A percentile compares a stretch with the other conserved stretches of the same genome.
These are phyloP conservation scores for Trichothecium sympodiale DNA, from an alignment of 2,329 filamentous ascomycete genomes.

Conservation along the genomic window DNA sequence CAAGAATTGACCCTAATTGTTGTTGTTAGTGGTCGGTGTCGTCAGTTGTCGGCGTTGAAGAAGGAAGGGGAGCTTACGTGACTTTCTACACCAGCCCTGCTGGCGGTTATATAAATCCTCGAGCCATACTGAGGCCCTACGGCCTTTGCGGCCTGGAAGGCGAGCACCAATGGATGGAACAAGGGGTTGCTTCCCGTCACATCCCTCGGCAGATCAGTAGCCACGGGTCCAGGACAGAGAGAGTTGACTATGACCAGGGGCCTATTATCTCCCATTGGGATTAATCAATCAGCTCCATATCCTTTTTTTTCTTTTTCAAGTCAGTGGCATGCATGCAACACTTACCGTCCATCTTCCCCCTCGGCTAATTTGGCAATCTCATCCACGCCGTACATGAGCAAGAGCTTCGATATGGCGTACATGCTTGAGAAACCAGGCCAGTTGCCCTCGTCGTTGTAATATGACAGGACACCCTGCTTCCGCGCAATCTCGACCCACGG, in stretches of 20 bases:
- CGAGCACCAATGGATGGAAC: neutral
- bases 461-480: neutral
- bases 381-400: neutral
- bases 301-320: no score
- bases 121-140: no score
- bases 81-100: no score
- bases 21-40: no score
- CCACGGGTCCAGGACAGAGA: neutral
- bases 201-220: neutral
- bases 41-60: no score
- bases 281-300: no score
- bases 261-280: neutral
- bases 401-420: neutral
- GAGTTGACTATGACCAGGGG: neutral
- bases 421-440: neutral
- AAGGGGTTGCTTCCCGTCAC: neutral
- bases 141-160: no score
- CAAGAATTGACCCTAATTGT: no score
- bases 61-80: no score
- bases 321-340: no score
- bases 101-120: no score
- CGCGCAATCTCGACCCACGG: no score
- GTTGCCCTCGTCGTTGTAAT: neutral
- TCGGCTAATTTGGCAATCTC: neutral
- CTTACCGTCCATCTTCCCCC: neutral